These are phyloP conservation scores for Stagonosporopsis chrysanthemi DNA, from an alignment of 2,329 filamentous ascomycete genomes.

Conservation along the genomic window DNA sequence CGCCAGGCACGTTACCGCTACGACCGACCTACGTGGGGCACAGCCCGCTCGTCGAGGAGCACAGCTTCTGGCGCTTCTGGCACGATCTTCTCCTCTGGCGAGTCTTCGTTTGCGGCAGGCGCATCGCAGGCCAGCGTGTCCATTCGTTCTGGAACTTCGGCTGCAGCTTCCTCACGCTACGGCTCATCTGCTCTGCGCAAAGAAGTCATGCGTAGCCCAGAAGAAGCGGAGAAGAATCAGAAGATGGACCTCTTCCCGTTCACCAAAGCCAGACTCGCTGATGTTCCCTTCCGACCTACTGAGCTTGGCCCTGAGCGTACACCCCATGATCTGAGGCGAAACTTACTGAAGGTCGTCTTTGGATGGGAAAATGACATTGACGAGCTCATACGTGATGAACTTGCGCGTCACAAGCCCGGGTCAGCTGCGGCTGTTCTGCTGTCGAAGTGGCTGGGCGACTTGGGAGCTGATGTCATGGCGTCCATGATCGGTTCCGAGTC, in stretches of 20 bases:
- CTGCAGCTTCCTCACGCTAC: constrained; percentile 56
- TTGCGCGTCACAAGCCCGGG: constrained; percentile 74
- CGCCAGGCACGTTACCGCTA: constrained; percentile 55
- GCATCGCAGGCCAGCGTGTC: constrained; percentile 64
- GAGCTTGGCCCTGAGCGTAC: constrained; percentile 57
- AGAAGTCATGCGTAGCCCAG: constrained; percentile 80
- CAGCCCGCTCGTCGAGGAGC: constrained; percentile 40
- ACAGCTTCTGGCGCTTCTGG: constrained; percentile 58
- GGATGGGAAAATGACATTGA: constrained; percentile 90
- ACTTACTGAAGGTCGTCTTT: constrained; percentile 94
- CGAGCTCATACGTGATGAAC: constrained; percentile 82
- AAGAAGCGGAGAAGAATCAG: constrained; percentile 65
- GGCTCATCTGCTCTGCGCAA: constrained; percentile 76
- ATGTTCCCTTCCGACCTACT: constrained; percentile 80
- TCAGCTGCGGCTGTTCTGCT: constrained; percentile 83
- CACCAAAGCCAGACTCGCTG: constrained; percentile 78
- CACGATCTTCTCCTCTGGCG: constrained; percentile 73
- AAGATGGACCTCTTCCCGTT: constrained; percentile 85
- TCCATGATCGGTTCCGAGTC: constrained; percentile 77
- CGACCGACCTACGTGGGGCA: constrained; percentile 49
- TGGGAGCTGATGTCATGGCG: constrained; percentile 80
- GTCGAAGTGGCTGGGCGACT: constrained; percentile 90
- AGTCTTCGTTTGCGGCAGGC: constrained; percentile 56
- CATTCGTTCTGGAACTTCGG: constrained; percentile 58
- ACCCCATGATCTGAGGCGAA: constrained; percentile 78